Base-by-base conservation (phyloP, 148 eudicot genomes). In the Rhododendron molle region DNA sequence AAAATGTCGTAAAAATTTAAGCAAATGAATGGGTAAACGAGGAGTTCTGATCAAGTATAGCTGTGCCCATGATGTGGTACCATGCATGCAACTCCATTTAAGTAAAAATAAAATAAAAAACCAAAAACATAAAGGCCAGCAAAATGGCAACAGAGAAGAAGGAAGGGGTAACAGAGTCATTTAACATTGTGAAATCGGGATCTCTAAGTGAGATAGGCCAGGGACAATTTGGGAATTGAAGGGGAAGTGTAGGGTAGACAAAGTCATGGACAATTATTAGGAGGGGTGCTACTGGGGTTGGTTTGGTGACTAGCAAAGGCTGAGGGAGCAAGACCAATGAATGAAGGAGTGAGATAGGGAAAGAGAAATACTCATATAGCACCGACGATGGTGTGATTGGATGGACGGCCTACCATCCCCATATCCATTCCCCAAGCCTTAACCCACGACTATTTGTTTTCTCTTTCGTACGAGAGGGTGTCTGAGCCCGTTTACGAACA, bases 311-410 rank as follows among this genome's bases (percentile, higher is more conserved):
- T 52, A 56, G n/a, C 32, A 10, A 38, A 36, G 78, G 28, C 21
- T 7, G 78, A 74, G 46, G 78, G 78, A 36, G 28, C 47, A 62
- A 50, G 26, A 71, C 11, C 30, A 54, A 10, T 30, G 50, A 76
- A 16, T 30, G 50, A 60, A n/a, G 4, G 36, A 47, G 72, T 28
- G 32, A 40, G 46, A 40, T 81, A 76, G 77, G 58, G 83, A 67
- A 72, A 47, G 8, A 3, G 47, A 58, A 28, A 28, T 12, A 23
- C 52, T 15, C 47, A 47, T 12, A 11, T 23, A 46, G 78, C 90
- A 86, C 90, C 90, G 88, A 88, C 90, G 90, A 84, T 23, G 28
- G 58, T 54, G 71, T 83, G 90, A 88, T 88, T 86, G 86, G 88
- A 76, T 72, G 83, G 84, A 36, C 84, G 84, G 85, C 86, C 86